These are phyloP conservation scores for Elongisporangium senticosum DNA, from an alignment of 352 stramenopile genomes.

Conservation along the genomic window DNA sequence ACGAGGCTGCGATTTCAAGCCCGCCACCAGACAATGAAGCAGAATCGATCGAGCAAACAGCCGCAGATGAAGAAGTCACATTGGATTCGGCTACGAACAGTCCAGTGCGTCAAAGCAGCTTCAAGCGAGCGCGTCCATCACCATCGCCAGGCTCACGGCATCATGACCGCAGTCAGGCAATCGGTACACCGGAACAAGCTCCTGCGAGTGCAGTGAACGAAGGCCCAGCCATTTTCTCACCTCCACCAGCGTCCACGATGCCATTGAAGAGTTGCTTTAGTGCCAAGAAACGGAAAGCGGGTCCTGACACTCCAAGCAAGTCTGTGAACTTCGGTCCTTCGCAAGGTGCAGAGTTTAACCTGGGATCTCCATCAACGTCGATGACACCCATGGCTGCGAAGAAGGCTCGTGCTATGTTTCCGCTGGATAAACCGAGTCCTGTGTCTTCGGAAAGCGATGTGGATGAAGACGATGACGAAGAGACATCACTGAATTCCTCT, in stretches of 20 bases:
- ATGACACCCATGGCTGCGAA: constrained; percentile 78
- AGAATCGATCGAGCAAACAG: not conserved
- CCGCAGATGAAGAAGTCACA: constrained; percentile 1
- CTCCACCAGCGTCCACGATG: constrained; percentile 10
- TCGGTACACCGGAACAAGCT: not conserved
- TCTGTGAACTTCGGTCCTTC: constrained; percentile 80
- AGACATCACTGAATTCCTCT: constrained; percentile 81
- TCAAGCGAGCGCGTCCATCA: not conserved
- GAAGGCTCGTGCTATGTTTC: constrained; percentile 59
- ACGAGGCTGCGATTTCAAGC: not conserved
- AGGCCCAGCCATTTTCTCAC: not conserved
- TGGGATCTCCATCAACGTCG: constrained; percentile 73
- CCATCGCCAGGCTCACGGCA: not conserved
- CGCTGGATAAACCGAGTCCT: constrained; percentile 32
- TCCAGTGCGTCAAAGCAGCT: not conserved
- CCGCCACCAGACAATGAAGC: not conserved
- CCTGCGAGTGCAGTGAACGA: not conserved
- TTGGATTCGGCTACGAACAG: not conserved
- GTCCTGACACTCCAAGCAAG: constrained; percentile 68
- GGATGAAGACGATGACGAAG: constrained; percentile 63
- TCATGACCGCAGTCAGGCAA: not conserved
- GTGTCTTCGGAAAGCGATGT: constrained; percentile 18
- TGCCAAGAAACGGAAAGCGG: constrained; percentile 42
- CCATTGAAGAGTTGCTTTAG: constrained; percentile 76
- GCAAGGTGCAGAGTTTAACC: constrained; percentile 74